These are phyloP conservation scores for Telopea speciosissima DNA, from an alignment of 177 flowering plant species.

Conservation along the genomic window DNA sequence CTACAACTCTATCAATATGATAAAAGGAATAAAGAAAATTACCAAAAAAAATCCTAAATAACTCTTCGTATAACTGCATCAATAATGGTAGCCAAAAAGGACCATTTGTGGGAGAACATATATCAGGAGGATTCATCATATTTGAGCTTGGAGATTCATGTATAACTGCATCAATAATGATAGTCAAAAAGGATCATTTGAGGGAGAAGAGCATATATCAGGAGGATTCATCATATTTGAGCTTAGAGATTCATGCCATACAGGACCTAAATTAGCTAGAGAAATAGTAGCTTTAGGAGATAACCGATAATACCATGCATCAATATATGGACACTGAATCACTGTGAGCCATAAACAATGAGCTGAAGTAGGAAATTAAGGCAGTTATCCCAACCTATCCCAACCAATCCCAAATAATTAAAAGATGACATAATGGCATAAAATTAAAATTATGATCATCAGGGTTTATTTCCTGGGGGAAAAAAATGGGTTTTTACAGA, in stretches of 20 bases:
- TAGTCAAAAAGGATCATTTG: no score
- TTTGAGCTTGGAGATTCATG: not conserved
- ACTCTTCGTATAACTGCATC: no score
- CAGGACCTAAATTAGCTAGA: not conserved
- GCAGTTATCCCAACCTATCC: no score
- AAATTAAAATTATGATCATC: not conserved
- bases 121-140: not conserved
- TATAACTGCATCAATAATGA: no score
- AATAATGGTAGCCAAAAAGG: no score
- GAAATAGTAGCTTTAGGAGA: not conserved
- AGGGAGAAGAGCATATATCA: no score
- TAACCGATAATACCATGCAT: not conserved
- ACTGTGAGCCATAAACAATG: not conserved
- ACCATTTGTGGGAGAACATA: no score
- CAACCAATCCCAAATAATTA: no score
- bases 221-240: not conserved
- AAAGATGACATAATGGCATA: not conserved
- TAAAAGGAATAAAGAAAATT: no score
- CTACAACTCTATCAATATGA: no score
- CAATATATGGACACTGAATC: not conserved
- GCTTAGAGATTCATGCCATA: not conserved
- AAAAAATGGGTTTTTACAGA: not conserved
- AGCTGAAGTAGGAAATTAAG: not conserved
- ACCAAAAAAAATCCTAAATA: no score
- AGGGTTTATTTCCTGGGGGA: not conserved